These are phyloP conservation scores for Blastomyces percursus DNA, from an alignment of 2,329 filamentous ascomycete genomes.

Conservation along the genomic window DNA sequence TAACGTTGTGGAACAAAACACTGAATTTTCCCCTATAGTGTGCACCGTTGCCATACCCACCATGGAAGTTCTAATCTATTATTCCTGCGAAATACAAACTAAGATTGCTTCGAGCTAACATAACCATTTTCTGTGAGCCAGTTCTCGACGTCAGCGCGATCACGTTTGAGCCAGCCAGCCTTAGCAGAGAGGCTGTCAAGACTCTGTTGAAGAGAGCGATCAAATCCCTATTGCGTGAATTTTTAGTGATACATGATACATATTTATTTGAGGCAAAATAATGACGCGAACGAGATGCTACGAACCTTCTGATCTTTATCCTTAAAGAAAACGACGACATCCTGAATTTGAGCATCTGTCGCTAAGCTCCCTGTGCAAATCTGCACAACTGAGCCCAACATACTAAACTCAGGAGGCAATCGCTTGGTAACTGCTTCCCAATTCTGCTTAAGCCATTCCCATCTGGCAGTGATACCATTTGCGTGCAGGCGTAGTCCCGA, in stretches of 20 bases:
- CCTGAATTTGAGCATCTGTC: slow-evolving; percentile 59
- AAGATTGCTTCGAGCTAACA: slow-evolving; percentile 29
- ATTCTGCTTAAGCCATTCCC: slow-evolving; percentile 72
- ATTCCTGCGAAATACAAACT: neutral
- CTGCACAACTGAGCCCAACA: slow-evolving; percentile 73
- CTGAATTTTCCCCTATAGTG: neutral
- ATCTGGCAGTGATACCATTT: slow-evolving; percentile 69
- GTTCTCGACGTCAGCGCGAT: slow-evolving; percentile 61
- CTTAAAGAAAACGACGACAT: slow-evolving; percentile 70
- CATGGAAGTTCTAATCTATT: neutral
- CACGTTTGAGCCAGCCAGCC: slow-evolving; percentile 66
- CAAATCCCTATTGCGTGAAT: slow-evolving; percentile 49
- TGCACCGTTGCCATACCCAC: neutral
- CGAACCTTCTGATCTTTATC: slow-evolving; percentile 64
- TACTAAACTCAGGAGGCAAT: slow-evolving; percentile 73
- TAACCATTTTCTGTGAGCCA: slow-evolving; percentile 62
- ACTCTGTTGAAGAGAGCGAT: slow-evolving; percentile 81
- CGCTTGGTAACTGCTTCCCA: slow-evolving; percentile 77
- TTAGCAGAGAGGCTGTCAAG: slow-evolving; percentile 76
- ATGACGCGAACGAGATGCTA: neutral
- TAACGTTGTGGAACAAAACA: neutral
- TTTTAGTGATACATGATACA: slow-evolving; percentile 8
- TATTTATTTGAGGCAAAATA: neutral
- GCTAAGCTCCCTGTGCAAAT: slow-evolving; percentile 77
- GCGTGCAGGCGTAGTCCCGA: slow-evolving; percentile 65